Percentiles rank a stretch among this genome's conserved stretches.
Evolutionary conservation across 768 basidiomycete genomes (phyloP).

Genomic region (Nevesoporus exiguus): DNA sequence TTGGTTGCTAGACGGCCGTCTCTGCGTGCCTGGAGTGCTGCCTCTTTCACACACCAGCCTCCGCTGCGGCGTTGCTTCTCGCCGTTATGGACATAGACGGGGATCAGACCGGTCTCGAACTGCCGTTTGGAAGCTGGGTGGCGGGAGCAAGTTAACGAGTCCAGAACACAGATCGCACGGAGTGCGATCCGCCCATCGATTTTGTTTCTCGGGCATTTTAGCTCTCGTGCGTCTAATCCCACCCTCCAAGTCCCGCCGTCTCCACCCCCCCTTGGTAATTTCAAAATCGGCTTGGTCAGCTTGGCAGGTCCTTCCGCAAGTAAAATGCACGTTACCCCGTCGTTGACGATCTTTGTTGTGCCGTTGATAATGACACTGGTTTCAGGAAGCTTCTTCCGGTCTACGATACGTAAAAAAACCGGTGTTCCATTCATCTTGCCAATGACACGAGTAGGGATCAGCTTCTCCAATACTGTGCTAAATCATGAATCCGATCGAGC

Average conservation of each 20-base stretch:
- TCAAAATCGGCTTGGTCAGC: background rate
- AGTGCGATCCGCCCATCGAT: background rate
- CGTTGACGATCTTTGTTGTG: background rate
- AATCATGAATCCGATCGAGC: conserved; percentile 88
- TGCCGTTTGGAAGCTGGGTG: background rate
- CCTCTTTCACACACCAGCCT: background rate
- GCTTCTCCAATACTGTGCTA: conserved; percentile 87
- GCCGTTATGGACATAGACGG: background rate
- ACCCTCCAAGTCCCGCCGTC: background rate
- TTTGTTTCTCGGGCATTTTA: background rate
- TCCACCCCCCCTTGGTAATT: background rate
- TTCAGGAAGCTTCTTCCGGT: background rate
- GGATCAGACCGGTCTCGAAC: background rate
- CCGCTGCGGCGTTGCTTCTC: background rate
- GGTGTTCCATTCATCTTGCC: background rate
- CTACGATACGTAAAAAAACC: conserved; percentile 2
- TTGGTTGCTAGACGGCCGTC: background rate
- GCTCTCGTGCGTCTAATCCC: background rate
- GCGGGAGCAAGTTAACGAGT: background rate
- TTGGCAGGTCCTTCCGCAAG: conserved; percentile 1
- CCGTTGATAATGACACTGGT: background rate
- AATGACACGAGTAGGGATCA: conserved; percentile 29
- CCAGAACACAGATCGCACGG: background rate
- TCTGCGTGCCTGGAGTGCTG: conserved; percentile 1
- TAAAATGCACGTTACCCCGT: background rate